These are phyloP conservation scores for Amphichorda felina DNA, from an alignment of 2,329 filamentous ascomycete species.

Conservation along the genomic window DNA sequence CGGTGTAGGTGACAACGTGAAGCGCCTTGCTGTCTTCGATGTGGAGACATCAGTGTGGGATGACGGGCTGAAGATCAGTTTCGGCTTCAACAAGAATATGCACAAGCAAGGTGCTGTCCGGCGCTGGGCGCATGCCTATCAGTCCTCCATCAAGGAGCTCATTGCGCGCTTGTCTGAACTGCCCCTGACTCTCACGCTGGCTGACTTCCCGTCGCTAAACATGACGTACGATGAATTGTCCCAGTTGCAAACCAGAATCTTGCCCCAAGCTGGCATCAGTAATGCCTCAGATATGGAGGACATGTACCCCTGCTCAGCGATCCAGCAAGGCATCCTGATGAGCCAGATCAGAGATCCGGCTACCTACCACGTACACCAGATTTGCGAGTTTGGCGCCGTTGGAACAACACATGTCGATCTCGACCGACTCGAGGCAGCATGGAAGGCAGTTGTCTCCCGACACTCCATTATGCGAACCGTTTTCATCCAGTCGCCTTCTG, in stretches of 20 bases:
- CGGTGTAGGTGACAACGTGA: slow-evolving; percentile 1
- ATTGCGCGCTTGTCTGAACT: too few relatives aligned
- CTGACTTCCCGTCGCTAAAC: too few relatives aligned
- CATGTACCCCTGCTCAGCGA: slow-evolving; percentile 24
- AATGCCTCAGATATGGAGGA: slow-evolving; percentile 13
- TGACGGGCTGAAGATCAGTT: too few relatives aligned
- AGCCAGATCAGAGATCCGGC: slow-evolving; percentile 13
- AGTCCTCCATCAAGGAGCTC: too few relatives aligned
- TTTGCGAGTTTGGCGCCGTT: too few relatives aligned
- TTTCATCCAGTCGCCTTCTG: slow-evolving; percentile 15
- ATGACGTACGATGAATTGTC: too few relatives aligned
- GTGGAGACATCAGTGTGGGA: too few relatives aligned
- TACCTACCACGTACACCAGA: too few relatives aligned
- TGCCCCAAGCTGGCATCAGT: background rate
- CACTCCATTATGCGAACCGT: slow-evolving; percentile 18
- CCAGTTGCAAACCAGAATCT: background rate
- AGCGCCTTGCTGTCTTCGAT: slow-evolving; percentile 2
- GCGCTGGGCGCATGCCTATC: too few relatives aligned
- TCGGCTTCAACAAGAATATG: too few relatives aligned
- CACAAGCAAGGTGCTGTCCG: too few relatives aligned
- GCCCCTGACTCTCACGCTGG: too few relatives aligned
- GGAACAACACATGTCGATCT: slow-evolving; percentile 1
- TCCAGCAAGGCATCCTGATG: slow-evolving; percentile 23
- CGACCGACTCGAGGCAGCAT: slow-evolving; percentile 4
- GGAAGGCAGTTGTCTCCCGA: slow-evolving; percentile 9